Evolutionary conservation across 768 basidiomycete species (phyloP), one percentile per base, ranked within the genome.

Genomic region (Lepiota brunneoincarnata): DNA sequence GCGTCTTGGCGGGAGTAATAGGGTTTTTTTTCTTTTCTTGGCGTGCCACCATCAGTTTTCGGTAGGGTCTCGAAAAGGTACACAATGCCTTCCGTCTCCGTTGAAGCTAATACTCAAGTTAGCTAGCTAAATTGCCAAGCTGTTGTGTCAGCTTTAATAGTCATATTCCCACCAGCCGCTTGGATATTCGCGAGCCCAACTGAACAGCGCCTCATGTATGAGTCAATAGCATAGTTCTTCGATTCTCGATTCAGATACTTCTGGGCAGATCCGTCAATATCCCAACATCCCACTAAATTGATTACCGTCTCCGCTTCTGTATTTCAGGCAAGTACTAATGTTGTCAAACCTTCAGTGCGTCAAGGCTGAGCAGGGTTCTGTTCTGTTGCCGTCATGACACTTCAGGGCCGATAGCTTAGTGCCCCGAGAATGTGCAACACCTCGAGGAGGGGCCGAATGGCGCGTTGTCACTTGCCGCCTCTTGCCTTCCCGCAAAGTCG

Each of bases 381-480:
- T 21, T 9, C 45, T 28, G 18, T 51, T 51, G 50, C 40, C 31
- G 50, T 51, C 50, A 41, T 23, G 34, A 39, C 24, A 40, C 34
- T 41, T 34, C 52, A 54, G 52, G 52, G 52, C 24, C 44, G 31
- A 40, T 15, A 9, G 3, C 36, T 37, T 43, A 26, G 41, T 28
- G 20, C 11, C 41, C 51, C 34, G 11, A 31, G 42, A 48, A 48
- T 48, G 47, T 41, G 31, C 21, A 34, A 34, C 10, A 14, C 20
- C 46, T 37, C 36, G 35, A 39, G 24, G 38, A 36, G 37, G 52
- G n/a, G 39, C 11, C 31, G 7, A n/a, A 41, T 24, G 53, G 53
- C 31, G 53, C 44, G 53, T 54, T 47, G 45, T 44, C 18, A 54
- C 53, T 42, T 20, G 44, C 45, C 45, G 45, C 45, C 45, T 35